A percentile compares a stretch with the other conserved stretches of the same genome.
These are phyloP conservation scores for Cystoisospora suis DNA, from an alignment of 169 alveolate genomes.

Conservation along the genomic window DNA sequence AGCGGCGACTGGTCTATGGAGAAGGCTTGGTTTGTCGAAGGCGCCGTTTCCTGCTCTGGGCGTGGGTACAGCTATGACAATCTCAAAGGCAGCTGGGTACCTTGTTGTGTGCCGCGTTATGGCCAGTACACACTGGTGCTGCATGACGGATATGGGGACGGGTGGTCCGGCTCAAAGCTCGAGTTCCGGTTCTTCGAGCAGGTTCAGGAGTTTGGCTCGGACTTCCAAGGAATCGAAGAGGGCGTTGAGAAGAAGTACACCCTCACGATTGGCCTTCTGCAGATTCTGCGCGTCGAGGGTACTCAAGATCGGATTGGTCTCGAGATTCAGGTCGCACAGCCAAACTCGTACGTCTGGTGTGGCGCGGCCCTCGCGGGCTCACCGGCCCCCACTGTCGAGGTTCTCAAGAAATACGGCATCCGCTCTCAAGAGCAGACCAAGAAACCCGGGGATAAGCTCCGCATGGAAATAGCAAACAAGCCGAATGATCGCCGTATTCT, in stretches of 20 bases:
- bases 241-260: constrained; percentile 62
- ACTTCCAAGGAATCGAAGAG: constrained; percentile 51
- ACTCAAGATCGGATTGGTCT: constrained; percentile 58
- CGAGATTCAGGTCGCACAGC: constrained; percentile 60
- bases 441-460: constrained; percentile 46
- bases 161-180: constrained; percentile 72
- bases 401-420: constrained; percentile 73
- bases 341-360: constrained; percentile 72
- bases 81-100: constrained; percentile 69
- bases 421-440: constrained; percentile 65
- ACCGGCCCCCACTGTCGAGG: constrained; percentile 66
- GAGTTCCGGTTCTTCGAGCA: constrained; percentile 76
- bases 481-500: constrained; percentile 63
- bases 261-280: constrained; percentile 56
- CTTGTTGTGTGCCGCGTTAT: constrained; percentile 76
- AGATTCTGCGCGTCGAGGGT: constrained; percentile 54
- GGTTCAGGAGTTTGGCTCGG: constrained; percentile 66
- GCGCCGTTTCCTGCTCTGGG: constrained; percentile 76
- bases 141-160: constrained; percentile 73
- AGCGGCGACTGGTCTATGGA: constrained; percentile 70
- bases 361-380: constrained; percentile 70
- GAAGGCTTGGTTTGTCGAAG: constrained; percentile 76
- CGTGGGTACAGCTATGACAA: constrained; percentile 69
- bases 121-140: constrained; percentile 74
- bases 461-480: constrained; percentile 51